Evolutionary conservation across 192 early-diverging fungal species (phyloP).

Genomic region (Coemansia sp.): DNA sequence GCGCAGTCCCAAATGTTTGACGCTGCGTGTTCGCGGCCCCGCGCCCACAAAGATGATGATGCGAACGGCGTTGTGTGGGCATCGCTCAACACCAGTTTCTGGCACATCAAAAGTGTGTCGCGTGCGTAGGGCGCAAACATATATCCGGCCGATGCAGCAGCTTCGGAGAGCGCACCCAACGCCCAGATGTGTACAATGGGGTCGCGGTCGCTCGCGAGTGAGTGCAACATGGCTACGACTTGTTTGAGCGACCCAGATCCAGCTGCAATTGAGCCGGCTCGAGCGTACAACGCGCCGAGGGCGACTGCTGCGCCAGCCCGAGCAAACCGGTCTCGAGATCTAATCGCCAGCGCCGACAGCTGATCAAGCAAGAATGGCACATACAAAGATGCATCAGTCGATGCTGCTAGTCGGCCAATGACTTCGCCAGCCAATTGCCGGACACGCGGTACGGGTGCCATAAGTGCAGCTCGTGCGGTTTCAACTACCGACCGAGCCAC

Average conservation of each 20-base stretch:
- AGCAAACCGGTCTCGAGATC: conserved; percentile 89
- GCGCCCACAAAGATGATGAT: conserved; percentile 35
- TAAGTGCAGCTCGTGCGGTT: conserved; percentile 55
- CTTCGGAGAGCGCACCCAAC: conserved; percentile 76
- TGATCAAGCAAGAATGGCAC: conserved; percentile 41
- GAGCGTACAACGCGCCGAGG: conserved; percentile 82
- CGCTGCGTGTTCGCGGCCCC: conserved; percentile 33
- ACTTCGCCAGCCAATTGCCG: conserved; percentile 79
- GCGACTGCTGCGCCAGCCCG: conserved; percentile 91
- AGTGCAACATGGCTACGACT: conserved; percentile 85
- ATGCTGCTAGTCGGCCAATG: conserved; percentile 74
- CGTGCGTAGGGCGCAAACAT: conserved; percentile 92
- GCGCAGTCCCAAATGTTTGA: not conserved
- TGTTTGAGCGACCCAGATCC: conserved; percentile 75
- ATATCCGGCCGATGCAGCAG: conserved; percentile 81
- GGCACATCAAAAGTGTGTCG: conserved; percentile 79
- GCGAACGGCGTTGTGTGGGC: conserved; percentile 66
- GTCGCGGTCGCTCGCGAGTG: conserved; percentile 88
- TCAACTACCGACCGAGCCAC: conserved; percentile 40
- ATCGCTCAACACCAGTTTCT: conserved; percentile 87
- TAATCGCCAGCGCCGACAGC: conserved; percentile 65
- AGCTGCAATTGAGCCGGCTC: conserved; percentile 88
- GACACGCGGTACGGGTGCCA: conserved; percentile 67
- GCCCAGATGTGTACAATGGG: conserved; percentile 95
- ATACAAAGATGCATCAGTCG: conserved; percentile 29